Conservation (phyloP, 495 filamentous ascomycete species). For the Aspergillus ostianus region DNA sequence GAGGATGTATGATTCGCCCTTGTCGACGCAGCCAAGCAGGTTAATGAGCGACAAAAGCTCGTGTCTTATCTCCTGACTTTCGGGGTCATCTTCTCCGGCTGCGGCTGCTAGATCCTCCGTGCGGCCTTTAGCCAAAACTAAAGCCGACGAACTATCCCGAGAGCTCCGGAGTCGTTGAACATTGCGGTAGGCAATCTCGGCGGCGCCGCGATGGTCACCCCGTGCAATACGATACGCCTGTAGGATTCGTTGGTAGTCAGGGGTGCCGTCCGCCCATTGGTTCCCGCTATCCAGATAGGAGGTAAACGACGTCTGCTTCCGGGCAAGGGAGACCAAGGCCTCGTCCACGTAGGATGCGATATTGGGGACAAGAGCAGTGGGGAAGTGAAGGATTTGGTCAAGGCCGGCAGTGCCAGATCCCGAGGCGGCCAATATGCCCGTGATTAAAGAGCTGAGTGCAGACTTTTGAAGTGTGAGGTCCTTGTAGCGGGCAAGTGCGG, state of each 20-base stretch:
- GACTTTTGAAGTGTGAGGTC: conserved; percentile 63
- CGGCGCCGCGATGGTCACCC: conserved; percentile 84
- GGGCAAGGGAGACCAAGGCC: conserved; percentile 57
- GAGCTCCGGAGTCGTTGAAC: conserved; percentile 58
- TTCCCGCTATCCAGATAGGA: conserved; percentile 34
- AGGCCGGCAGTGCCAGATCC: conserved; percentile 50
- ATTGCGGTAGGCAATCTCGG: conserved; percentile 67
- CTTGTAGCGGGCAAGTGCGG: conserved; percentile 68
- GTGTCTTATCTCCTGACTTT: conserved; percentile 53
- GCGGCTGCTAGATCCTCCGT: conserved; percentile 54
- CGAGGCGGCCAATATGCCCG: conserved; percentile 65
- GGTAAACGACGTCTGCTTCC: conserved; percentile 36
- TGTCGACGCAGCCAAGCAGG: conserved; percentile 75
- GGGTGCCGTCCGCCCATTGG: conserved; percentile 31
- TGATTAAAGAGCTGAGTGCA: conserved; percentile 66
- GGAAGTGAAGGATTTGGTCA: conserved; percentile 67
- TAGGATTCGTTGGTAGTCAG: conserved; percentile 73
- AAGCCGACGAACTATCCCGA: conserved; percentile 43
- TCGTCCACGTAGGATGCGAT: conserved; percentile 76
- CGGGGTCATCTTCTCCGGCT: conserved; percentile 48
- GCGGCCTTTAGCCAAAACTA: conserved; percentile 31
- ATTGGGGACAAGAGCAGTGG: conserved; percentile 60
- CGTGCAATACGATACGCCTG: conserved; percentile 85
- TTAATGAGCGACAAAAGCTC: conserved; percentile 87
- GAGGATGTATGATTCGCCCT: conserved; percentile 72